These are phyloP conservation scores for Calamus simplicifolius DNA, from an alignment of 176 grass and related monocot genomes.

Conservation along the genomic window DNA sequence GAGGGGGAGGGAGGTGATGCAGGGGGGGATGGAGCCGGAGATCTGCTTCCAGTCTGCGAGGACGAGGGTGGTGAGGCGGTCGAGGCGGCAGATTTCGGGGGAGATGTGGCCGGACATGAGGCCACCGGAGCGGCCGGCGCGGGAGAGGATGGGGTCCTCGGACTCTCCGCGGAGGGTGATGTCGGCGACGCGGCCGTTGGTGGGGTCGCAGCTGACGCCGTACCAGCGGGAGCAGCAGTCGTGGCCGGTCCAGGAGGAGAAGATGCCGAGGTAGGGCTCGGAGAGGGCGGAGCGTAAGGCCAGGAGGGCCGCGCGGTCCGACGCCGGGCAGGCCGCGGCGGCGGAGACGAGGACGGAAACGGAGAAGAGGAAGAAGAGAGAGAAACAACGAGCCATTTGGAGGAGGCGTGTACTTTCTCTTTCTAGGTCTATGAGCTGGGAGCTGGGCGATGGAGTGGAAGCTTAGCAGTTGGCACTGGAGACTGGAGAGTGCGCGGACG, in stretches of 20 bases:
- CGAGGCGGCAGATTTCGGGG: conserved; percentile 61
- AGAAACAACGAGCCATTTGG: conserved; percentile 2
- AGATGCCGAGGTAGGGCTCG: neutral
- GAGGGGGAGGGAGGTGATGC: conserved; percentile 42
- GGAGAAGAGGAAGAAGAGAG: neutral
- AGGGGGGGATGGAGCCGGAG: conserved; percentile 56
- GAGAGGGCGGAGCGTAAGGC: conserved; percentile 8
- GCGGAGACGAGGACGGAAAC: conserved; percentile 3
- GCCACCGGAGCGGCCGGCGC: conserved; percentile 46
- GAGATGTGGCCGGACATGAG: conserved; percentile 94
- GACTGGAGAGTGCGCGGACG: neutral
- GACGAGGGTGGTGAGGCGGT: conserved; percentile 50
- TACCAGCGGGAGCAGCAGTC: conserved; percentile 88
- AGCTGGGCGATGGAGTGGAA: neutral
- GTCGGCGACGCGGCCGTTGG: conserved; percentile 52
- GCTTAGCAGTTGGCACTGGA: neutral
- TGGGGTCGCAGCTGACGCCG: conserved; percentile 82
- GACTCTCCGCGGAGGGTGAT: conserved; percentile 81
- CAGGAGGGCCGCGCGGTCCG: conserved; percentile 4
- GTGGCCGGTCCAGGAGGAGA: conserved; percentile 14
- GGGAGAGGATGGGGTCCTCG: conserved; percentile 57
- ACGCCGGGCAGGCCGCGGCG: neutral
- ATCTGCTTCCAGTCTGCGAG: conserved; percentile 96
- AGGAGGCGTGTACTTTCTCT: neutral
- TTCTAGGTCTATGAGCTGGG: conserved; percentile 2